Evolutionary conservation across 2,329 filamentous ascomycete species (phyloP), one percentile per base, ranked within the genome.

Genomic region (Fusarium globosum): DNA sequence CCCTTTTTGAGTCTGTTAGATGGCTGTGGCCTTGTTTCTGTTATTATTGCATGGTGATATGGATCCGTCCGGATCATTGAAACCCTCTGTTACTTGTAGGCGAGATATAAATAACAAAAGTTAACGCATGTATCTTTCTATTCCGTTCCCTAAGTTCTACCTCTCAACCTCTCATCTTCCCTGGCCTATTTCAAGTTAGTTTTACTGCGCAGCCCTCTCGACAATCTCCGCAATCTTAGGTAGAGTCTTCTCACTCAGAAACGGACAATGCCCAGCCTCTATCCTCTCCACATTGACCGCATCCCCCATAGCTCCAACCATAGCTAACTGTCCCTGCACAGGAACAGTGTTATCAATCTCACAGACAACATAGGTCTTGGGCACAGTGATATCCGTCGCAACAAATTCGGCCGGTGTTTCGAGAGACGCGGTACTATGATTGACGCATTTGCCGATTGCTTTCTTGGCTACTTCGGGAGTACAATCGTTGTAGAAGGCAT

Each of bases 321-420:
- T 72, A 6, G 46, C 65, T 28, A 70, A 38, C 26, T 81, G 78
- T 4, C 67, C 74, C 20, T 68, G 48, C 12, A 69, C 28, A 0
- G 78, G 76, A 23, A 80, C 58, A 0, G 61, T 36, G 2, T 62
- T 39, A 46, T 81, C 80, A 4, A 75, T 48, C 12, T 71, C 71
- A 26, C 78, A 80, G 13, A 74, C 66, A 13, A 81, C 62, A 20
- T 80, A 81, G 1, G 77, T 80, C 60, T 73, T 79, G 0, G 75
- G 70, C 0, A 74, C 73, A 4, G 46, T 42, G 11, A 79, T 51
- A 15, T 80, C 78, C 1, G 74, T 62, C 0, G 73, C 76, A 3
- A 73, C 78, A 45, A 76, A 77, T 1, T 72, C 45, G 0, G 62
- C 65, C 0, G 74, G 49, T 2, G 70, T 76, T 16, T 69, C 65